These are phyloP conservation scores for Colletotrichum aenigma DNA, from an alignment of 2,329 filamentous ascomycete genomes.

Conservation along the genomic window DNA sequence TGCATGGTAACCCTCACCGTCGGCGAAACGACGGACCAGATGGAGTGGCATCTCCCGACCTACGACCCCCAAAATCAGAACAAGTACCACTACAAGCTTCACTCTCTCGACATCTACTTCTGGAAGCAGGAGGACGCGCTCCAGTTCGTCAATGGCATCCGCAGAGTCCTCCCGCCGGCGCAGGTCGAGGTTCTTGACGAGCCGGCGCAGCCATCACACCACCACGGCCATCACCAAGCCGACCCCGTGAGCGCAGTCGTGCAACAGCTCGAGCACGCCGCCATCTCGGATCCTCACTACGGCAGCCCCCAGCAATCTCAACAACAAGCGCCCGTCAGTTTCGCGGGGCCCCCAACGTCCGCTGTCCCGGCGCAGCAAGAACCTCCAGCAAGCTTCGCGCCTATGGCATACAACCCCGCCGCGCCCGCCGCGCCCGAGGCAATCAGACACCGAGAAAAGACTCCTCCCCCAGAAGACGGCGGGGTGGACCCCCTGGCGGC, in stretches of 20 bases:
- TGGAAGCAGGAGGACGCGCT: conserved; percentile 77
- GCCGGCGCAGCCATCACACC: conserved; percentile 51
- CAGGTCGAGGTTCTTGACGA: conserved; percentile 71
- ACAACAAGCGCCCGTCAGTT: conserved; percentile 31
- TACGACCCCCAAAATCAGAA: conserved; percentile 75
- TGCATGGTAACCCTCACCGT: conserved; percentile 72
- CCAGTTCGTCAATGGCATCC: conserved; percentile 71
- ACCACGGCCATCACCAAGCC: conserved; percentile 31
- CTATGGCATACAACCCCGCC: conserved; percentile 80
- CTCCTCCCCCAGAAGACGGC: conserved; percentile 74
- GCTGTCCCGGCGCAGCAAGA: conserved; percentile 26
- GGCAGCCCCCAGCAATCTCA: conserved; percentile 23
- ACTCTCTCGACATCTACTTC: conserved; percentile 79
- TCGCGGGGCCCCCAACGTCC: conserved; percentile 45
- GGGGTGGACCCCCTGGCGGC: conserved; percentile 62
- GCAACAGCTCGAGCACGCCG: conserved; percentile 74
- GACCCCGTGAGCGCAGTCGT: conserved; percentile 70
- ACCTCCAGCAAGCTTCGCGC: conserved; percentile 54
- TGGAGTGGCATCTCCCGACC: conserved; percentile 77
- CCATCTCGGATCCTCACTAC: conserved; percentile 65
- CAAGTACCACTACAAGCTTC: conserved; percentile 80
- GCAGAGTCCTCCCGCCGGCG: conserved; percentile 64
- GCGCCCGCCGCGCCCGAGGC: conserved; percentile 77
- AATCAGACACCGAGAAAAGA: conserved; percentile 78
- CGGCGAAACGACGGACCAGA: conserved; percentile 54